A percentile compares a stretch with the other conserved stretches of the same genome.
phyloP scores from a whole-genome alignment of 176 grass and related monocot species.

The Oryza nivara region DNA sequence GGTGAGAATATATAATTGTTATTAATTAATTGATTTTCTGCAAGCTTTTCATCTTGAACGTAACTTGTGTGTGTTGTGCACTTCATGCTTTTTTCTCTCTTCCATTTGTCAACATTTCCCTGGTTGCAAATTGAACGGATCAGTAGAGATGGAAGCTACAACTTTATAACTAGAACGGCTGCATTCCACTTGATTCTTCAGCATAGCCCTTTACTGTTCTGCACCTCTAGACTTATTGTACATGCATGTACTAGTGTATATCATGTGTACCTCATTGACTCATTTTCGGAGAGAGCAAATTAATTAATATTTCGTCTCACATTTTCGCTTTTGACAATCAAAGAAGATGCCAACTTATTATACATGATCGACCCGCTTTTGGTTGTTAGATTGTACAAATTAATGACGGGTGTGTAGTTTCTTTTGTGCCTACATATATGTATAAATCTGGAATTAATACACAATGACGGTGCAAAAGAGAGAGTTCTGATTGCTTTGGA shows the following conservation, averaged over 20 bases:
- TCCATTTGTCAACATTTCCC: conserved; percentile 51
- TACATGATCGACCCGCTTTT: background rate
- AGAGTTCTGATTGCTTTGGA: conserved; percentile 19
- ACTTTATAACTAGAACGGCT: conserved; percentile 39
- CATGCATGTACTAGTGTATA: conserved; percentile 63
- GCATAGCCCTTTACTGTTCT: background rate
- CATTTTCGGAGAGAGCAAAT: conserved; percentile 27
- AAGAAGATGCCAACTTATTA: conserved; percentile 2
- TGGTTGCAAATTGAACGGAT: conserved; percentile 6
- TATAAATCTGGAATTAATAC: conserved; percentile 15
- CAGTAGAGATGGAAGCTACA: conserved; percentile 8
- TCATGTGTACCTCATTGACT: conserved; percentile 54
- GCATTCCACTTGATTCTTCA: conserved; percentile 10
- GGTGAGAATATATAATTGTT: conserved; percentile 13
- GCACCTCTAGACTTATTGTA: conserved; percentile 64
- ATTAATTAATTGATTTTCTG: conserved; percentile 26
- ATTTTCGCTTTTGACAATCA: conserved; percentile 27
- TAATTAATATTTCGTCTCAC: conserved; percentile 20
- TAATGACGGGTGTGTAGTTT: conserved; percentile 9
- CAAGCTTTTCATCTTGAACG: conserved; percentile 33
- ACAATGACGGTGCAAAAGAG: conserved; percentile 11
- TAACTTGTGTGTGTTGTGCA: conserved; percentile 32
- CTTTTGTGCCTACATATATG: conserved; percentile 9
- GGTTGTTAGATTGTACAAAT: conserved; percentile 22
- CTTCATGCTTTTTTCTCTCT: conserved; percentile 11